Conservation (phyloP, 257 asterid genomes). For the Verbascum thapsus region DNA sequence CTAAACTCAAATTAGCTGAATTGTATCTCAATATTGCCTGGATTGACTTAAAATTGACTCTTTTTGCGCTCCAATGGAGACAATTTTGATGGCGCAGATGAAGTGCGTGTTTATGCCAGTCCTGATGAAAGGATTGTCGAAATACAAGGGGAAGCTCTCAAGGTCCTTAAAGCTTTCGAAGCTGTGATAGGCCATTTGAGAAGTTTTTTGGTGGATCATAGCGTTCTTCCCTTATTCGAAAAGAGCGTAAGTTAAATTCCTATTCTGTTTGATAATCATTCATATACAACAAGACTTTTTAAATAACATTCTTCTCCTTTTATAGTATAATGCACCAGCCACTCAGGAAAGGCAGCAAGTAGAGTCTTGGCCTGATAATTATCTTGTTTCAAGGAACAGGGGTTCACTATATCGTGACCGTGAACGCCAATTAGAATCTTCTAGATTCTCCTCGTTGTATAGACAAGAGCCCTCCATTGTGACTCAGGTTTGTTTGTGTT, state of each 20-base stretch:
- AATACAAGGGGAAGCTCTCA: conserved; percentile 75
- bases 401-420: conserved; percentile 55
- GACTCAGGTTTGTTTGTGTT: conserved; percentile 60
- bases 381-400: conserved; percentile 55
- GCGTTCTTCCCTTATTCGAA: conserved; percentile 79
- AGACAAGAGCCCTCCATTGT: conserved; percentile 73
- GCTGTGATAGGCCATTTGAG: conserved; percentile 79
- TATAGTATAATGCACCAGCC: conserved; percentile 54
- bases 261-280: conserved; percentile 11
- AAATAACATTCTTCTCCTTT: conserved; percentile 24
- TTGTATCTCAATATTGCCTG: not conserved
- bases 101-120: conserved; percentile 60
- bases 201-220: conserved; percentile 82
- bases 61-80: conserved; percentile 2
- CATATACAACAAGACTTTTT: conserved; percentile 1
- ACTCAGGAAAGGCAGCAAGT: conserved; percentile 61
- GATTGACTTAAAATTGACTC: not conserved
- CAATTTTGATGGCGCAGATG: conserved; percentile 51
- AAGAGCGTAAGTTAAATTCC: conserved; percentile 56
- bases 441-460: conserved; percentile 51
- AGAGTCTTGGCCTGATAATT: conserved; percentile 68
- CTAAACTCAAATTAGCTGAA: not conserved
- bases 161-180: conserved; percentile 77
- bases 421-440: conserved; percentile 57
- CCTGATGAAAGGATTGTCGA: conserved; percentile 86